Base-by-base conservation (phyloP, 768 basidiomycete genomes). In the Kwoniella sp. region DNA sequence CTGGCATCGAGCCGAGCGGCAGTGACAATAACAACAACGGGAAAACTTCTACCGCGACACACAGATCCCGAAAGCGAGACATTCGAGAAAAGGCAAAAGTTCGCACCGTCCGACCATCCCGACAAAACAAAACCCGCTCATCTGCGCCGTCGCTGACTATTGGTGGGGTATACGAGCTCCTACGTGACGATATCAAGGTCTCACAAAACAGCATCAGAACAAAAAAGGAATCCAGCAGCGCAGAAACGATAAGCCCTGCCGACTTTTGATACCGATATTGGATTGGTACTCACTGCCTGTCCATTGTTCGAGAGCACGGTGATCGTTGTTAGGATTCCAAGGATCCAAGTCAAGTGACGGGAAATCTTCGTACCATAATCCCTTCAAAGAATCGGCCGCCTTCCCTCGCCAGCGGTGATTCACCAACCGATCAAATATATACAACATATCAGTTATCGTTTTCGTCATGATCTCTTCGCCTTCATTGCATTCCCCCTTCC, bases 401-500 rank as follows among this genome's bases (percentile, higher is more conserved):
- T 34, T 34, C 34, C 5, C 34, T 34, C 13, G 34, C 34, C 34
- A 13, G 13, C 13, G 5, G 41, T 9, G 3, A 20, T 17, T 9
- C 41, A 45, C 17, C 20, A 17, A 45, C 3, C 5, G 3, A 8
- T 20, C 31, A 55, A 17, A 55, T 34, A 55, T 55, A 20, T 31
- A 53, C 31, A 50, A 45, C 41, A 45, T 17, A 9, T 11, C 41
- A 45, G 15, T 13, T 30, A 54, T 31, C 26, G 25, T 56, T 31
- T 3, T 58, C 37, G 53, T 17, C 15, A 54, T 61, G 37, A 23
- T 51, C 15, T 30, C 60, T 45, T 28, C 30, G 15, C 37, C 50
- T 3, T 11, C 58, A 15, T 41, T 47, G 29, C 30, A 26, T 37
- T 59, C 58, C 22, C 58, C 51, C 28, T 61, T 52, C 51, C 45